Conservation (phyloP, 2,329 filamentous ascomycete genomes). For the Hirsutella minnesotensis region DNA sequence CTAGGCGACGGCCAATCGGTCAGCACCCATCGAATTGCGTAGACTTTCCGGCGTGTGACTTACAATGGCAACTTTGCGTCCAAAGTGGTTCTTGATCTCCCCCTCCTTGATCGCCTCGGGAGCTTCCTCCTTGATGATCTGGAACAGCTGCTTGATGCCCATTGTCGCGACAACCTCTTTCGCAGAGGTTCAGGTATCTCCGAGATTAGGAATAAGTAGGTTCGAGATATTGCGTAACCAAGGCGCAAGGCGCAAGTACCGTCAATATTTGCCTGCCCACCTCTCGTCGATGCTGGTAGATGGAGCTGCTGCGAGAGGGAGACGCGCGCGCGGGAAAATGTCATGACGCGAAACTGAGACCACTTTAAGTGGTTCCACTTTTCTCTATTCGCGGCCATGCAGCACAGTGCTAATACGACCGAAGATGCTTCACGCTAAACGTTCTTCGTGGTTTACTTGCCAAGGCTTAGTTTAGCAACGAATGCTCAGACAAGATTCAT, state of each 20-base stretch:
- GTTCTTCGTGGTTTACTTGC: too few relatives aligned
- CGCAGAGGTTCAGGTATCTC: neutral
- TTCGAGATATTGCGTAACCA: too few relatives aligned
- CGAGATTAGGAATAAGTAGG: too few relatives aligned
- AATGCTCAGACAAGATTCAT: too few relatives aligned
- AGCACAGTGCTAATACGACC: too few relatives aligned
- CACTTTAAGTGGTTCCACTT: conserved; percentile 9
- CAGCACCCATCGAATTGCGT: neutral
- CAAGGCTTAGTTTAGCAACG: too few relatives aligned
- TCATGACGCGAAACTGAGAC: neutral
- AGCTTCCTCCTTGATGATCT: conserved; percentile 80
- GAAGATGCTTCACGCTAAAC: too few relatives aligned
- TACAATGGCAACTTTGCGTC: conserved; percentile 95
- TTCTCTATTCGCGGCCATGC: conserved; percentile 2
- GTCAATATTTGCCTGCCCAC: too few relatives aligned
- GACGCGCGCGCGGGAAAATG: neutral
- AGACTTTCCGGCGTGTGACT: conserved; percentile 21
- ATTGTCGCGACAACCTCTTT: conserved; percentile 23
- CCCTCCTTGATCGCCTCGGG: conserved; percentile 93
- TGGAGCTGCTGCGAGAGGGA: neutral
- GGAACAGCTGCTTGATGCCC: conserved; percentile 63
- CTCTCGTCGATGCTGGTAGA: too few relatives aligned
- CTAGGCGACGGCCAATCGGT: conserved; percentile 9
- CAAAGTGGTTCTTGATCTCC: conserved; percentile 98
- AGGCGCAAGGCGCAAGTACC: too few relatives aligned